Evolutionary conservation across 805 yeast genomes (phyloP).

Genomic region (Metschnikowia similis): DNA sequence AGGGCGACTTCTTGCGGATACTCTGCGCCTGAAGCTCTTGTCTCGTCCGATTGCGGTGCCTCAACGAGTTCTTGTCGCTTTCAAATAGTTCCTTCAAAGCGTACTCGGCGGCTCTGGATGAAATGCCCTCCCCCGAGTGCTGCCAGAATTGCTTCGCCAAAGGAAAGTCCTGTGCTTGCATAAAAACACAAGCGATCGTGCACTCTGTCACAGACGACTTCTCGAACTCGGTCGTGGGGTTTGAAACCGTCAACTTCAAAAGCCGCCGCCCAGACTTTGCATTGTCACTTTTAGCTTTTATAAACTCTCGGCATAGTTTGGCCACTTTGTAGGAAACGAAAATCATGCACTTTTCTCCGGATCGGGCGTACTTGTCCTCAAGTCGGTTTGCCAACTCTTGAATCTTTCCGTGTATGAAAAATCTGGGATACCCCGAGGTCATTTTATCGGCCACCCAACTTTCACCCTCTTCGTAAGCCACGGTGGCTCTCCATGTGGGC

Average conservation of each 20-base stretch:
- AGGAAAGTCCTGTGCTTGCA: slow-evolving; percentile 53
- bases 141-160: slow-evolving; percentile 92
- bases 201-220: slow-evolving; percentile 58
- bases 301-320: slow-evolving; percentile 77
- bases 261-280: slow-evolving; percentile 46
- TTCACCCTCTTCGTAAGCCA: slow-evolving; percentile 90
- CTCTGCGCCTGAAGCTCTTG: slow-evolving; percentile 34
- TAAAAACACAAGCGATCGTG: slow-evolving; percentile 74
- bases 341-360: slow-evolving; percentile 68
- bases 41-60: slow-evolving; percentile 18
- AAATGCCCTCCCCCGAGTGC: slow-evolving; percentile 94
- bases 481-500: slow-evolving; percentile 92
- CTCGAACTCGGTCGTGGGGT: slow-evolving; percentile 59
- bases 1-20: slow-evolving; percentile 31
- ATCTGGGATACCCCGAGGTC: slow-evolving; percentile 87
- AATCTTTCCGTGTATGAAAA: slow-evolving; percentile 63
- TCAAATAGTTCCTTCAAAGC: slow-evolving; percentile 56
- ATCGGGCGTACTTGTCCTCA: slow-evolving; percentile 71
- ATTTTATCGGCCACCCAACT: slow-evolving; percentile 72
- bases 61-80: slow-evolving; percentile 13
- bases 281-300: slow-evolving; percentile 38
- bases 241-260: slow-evolving; percentile 67
- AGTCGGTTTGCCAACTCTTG: slow-evolving; percentile 51
- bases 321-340: slow-evolving; percentile 80
- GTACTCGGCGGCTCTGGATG: slow-evolving; percentile 86